Percentiles rank a stretch among this genome's conserved stretches.
Evolutionary conservation across 73 alveolate genomes (phyloP).

Genomic region (Paramecium primaurelia): DNA sequence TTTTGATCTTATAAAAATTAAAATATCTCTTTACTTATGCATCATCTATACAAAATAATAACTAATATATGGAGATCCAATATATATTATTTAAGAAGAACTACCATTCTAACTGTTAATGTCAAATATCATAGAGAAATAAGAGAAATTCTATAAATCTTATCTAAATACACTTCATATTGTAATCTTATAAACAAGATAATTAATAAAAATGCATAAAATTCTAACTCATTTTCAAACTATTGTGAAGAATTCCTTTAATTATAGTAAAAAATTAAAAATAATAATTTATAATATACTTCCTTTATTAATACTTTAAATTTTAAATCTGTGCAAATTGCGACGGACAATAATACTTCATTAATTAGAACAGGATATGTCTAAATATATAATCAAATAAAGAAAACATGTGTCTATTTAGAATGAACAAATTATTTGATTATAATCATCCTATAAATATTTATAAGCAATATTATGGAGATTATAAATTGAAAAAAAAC

Average conservation of each 20-base stretch:
- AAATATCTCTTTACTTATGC: neutral
- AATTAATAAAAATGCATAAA: neutral
- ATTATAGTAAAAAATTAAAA: neutral
- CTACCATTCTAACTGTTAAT: neutral
- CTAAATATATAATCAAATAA: neutral
- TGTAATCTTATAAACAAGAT: neutral
- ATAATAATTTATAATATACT: neutral
- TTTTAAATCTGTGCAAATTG: neutral
- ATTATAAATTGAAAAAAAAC: neutral
- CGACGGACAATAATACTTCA: neutral
- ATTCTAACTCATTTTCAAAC: neutral
- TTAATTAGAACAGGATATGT: neutral
- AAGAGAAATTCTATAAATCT: neutral
- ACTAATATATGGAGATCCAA: neutral
- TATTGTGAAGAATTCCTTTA: constrained; percentile 1
- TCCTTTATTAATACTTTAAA: neutral
- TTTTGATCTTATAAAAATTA: neutral
- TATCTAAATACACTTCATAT: constrained; percentile 11
- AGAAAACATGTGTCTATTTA: neutral
- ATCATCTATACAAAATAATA: neutral
- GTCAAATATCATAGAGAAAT: neutral
- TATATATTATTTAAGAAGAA: neutral
- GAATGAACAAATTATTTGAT: neutral
- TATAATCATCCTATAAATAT: neutral
- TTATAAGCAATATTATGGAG: neutral